Base-by-base conservation (phyloP, 495 filamentous ascomycete genomes). In the Penicillium canariense region DNA sequence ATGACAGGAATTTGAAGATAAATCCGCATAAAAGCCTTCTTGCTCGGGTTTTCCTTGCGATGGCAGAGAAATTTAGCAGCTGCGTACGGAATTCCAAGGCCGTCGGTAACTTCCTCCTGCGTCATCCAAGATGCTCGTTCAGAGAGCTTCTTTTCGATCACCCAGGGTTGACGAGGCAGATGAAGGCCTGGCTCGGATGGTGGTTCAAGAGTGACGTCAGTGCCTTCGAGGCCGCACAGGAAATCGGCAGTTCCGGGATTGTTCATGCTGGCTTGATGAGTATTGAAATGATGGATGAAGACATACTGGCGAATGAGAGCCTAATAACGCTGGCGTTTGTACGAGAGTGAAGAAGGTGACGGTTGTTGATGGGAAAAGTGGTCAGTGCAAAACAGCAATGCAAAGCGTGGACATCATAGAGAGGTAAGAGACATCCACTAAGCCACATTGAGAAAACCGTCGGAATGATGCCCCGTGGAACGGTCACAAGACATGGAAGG, bases 1-100 rank as follows among this genome's bases (percentile, higher is more conserved):
- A 30, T 35, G 34, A 55, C 27, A n/a, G 52, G 52, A 28, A 60
- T 50, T 43, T 60, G 57, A 52, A 26, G 39, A 32, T 55, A 54
- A 23, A 55, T 59, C 11, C 56, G 56, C 45, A 55, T 49, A 35
- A 59, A 55, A 2, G 40, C 51, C 26, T 39, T 46, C 51, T 59
- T 50, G 30, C 12, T 39, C 2, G 32, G 44, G 22, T 52, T 12
- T 15, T 27, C 46, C 35, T 45, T 38, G 26, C 20, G 45, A 15
- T 55, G 52, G 28, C 52, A 55, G 17, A 40, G 5, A 34, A 48
- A 48, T 26, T 42, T 52, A 17, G 39, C 49, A 35, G 34, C 10
- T n/a, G 34, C 32, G 22, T 32, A 52, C 5, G 48, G 18, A 39
- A 42, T 3, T 3, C 32, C 32, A 15, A 35, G 32, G 32, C 7